Evolutionary conservation across 1,139 yeast species (phyloP).

Genomic region (Diutina scorzettiae): DNA sequence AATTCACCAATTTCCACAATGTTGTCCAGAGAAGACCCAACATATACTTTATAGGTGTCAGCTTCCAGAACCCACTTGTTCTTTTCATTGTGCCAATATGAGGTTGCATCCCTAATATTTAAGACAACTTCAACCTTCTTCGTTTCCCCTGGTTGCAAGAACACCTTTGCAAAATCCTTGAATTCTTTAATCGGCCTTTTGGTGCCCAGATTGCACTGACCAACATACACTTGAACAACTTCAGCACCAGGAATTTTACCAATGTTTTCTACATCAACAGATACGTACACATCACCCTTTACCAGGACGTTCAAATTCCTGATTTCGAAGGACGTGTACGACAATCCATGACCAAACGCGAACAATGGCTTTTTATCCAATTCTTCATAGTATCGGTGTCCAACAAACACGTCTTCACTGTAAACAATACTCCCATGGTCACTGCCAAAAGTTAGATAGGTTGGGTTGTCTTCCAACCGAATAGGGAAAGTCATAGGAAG

Average conservation of each 20-base stretch:
- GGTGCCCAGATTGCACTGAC: constrained; percentile 25
- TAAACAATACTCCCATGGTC: constrained; percentile 41
- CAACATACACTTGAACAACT: constrained; percentile 44
- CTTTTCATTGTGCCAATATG: background rate
- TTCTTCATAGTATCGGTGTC: constrained; percentile 48
- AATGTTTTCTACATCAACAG: constrained; percentile 32
- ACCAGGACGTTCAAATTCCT: constrained; percentile 27
- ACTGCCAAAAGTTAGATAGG: constrained; percentile 25
- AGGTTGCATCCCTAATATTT: background rate
- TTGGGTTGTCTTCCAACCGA: constrained; percentile 30
- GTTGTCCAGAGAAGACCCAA: background rate
- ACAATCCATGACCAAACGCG: constrained; percentile 53
- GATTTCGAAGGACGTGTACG: constrained; percentile 38
- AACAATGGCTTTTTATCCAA: constrained; percentile 43
- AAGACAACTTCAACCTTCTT: background rate
- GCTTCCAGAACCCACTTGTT: background rate
- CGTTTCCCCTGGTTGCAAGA: constrained; percentile 25
- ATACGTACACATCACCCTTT: constrained; percentile 19
- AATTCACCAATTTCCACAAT: background rate
- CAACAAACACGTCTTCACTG: constrained; percentile 46
- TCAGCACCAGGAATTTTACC: constrained; percentile 41
- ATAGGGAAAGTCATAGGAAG: constrained; percentile 54
- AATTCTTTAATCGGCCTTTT: constrained; percentile 46
- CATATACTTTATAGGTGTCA: background rate
- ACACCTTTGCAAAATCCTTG: constrained; percentile 41